phyloP scores from a whole-genome alignment of 257 asterid genomes.

The Capsicum rhomboideum region DNA sequence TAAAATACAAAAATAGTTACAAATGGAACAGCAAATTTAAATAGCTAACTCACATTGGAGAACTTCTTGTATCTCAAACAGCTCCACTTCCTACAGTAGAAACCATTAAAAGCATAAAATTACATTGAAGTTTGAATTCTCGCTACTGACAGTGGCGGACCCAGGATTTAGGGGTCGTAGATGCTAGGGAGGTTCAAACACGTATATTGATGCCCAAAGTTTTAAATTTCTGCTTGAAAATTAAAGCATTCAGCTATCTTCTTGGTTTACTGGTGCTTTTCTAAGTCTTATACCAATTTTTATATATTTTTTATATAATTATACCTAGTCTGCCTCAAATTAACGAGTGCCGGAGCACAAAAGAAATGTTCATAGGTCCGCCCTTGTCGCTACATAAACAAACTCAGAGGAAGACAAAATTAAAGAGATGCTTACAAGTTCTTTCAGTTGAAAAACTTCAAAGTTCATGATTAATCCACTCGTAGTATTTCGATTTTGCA shows the following conservation, averaged over 20 bases:
- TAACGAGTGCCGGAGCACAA: too few relatives aligned
- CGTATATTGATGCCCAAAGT: too few relatives aligned
- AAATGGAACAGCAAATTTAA: neutral
- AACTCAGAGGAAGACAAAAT: neutral
- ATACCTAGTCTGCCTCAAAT: too few relatives aligned
- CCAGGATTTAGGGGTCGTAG: too few relatives aligned
- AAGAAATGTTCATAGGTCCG: too few relatives aligned
- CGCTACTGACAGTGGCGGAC: too few relatives aligned
- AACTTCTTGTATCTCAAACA: constrained; percentile 84
- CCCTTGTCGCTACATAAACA: neutral
- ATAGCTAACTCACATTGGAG: constrained; percentile 66
- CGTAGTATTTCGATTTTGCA: neutral
- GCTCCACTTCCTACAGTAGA: constrained; percentile 74
- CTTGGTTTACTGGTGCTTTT: too few relatives aligned
- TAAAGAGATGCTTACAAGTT: constrained; percentile 53
- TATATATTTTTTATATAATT: too few relatives aligned
- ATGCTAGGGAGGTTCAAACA: too few relatives aligned
- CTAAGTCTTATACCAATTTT: too few relatives aligned
- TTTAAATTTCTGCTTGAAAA: too few relatives aligned
- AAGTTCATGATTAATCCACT: constrained; percentile 39
- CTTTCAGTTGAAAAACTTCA: constrained; percentile 79
- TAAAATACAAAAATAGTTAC: neutral
- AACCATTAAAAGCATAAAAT: neutral
- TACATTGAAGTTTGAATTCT: neutral
- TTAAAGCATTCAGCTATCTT: too few relatives aligned